Conservation (phyloP, 2,329 filamentous ascomycete species). For the Sclerotinia trifoliorum region DNA sequence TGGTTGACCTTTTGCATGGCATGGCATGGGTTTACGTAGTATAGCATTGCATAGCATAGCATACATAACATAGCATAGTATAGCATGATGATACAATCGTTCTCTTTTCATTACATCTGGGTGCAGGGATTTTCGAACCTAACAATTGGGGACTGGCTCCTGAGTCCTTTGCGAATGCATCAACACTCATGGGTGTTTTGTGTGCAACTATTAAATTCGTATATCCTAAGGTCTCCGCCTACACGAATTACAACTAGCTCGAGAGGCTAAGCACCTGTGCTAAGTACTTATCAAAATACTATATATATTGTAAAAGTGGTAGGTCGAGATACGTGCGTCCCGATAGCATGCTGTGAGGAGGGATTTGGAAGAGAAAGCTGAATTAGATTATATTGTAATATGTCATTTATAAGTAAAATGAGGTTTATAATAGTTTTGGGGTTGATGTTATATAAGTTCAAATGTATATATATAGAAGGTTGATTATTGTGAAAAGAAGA, state of each 20-base stretch:
- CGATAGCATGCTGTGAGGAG: too few species aligned
- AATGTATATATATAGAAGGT: too few species aligned
- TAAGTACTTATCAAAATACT: background rate
- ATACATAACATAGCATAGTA: background rate
- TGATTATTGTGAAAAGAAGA: too few species aligned
- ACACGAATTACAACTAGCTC: background rate
- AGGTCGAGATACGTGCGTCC: too few species aligned
- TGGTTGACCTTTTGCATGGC: background rate
- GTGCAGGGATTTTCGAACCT: background rate
- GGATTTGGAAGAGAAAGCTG: too few species aligned
- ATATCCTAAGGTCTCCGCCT: background rate
- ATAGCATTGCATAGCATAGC: background rate
- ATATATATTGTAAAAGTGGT: too few species aligned
- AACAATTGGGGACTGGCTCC: background rate
- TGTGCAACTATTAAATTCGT: background rate
- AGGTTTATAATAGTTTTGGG: too few species aligned
- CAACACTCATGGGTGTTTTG: background rate
- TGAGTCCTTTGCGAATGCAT: background rate
- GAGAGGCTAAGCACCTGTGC: background rate
- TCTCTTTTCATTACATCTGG: too few species aligned
- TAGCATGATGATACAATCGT: conserved; percentile 1
- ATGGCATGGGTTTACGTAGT: background rate
- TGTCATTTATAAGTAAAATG: too few species aligned
- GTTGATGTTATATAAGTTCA: too few species aligned
- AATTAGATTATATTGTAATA: too few species aligned